Evolutionary conservation across 352 stramenopile genomes (phyloP), one percentile per base, ranked within the genome.

Genomic region (Peronospora belbahrii): DNA sequence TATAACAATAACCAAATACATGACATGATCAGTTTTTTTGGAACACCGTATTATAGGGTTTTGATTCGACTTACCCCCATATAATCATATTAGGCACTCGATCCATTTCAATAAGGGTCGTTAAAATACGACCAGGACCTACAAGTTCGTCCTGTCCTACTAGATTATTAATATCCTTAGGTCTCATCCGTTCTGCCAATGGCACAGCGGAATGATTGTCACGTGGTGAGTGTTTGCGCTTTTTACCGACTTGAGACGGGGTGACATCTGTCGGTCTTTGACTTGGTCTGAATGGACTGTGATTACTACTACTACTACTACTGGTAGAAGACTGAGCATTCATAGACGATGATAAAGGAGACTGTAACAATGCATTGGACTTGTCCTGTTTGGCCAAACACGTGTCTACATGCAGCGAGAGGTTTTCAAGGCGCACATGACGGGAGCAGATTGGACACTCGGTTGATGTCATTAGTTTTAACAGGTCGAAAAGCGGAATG

Each of bases 31-130:
- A n/a, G n/a, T n/a, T n/a, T n/a, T n/a, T n/a, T n/a, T n/a, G n/a
- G n/a, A n/a, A n/a, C n/a, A n/a, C n/a, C n/a, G n/a, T n/a, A n/a
- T n/a, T n/a, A n/a, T n/a, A n/a, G n/a, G n/a, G n/a, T n/a, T n/a
- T n/a, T n/a, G n/a, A n/a, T 0, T 15, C 5, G 10, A 51, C 42
- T 10, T 65, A 88, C 75, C 81, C 77, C 81, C 81, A 92, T 0
- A 92, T 53, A 54, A 92, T 89, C 77, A 92, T 92, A 48, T 85
- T 90, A 4, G 78, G 81, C 45, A 89, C 71, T 52, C 67, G 70
- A 45, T 88, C 70, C 7, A 66, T 65, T 17, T 86, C 53, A 24
- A 88, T 84, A 13, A 91, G 52, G 25, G 67, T 65, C 13, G 65
- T 46, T 2, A 91, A 42, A 0, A 82, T 61, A 59, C 88, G 89